Percentiles rank a stretch among this genome's conserved stretches.
These are phyloP conservation scores for Fonsecaea monophora DNA, from an alignment of 2,329 filamentous ascomycete genomes.

Conservation along the genomic window DNA sequence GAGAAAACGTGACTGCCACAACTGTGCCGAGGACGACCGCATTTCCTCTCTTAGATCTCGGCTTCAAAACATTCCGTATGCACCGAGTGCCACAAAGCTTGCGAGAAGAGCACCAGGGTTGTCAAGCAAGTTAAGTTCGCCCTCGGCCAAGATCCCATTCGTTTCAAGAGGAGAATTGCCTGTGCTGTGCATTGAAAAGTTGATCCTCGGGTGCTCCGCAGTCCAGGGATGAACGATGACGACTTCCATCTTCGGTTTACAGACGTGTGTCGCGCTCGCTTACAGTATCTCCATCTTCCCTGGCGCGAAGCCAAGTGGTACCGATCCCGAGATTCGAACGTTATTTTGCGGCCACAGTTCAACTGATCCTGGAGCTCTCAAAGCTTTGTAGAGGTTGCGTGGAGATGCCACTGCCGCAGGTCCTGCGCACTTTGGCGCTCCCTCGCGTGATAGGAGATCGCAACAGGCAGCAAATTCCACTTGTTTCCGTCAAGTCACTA, in stretches of 20 bases:
- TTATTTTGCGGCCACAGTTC: not conserved
- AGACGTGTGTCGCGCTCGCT: not conserved
- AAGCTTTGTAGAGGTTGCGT: not conserved
- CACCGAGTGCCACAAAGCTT: not conserved
- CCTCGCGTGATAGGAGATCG: not conserved
- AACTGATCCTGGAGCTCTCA: not conserved
- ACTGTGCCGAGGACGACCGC: not conserved
- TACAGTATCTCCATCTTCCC: not conserved
- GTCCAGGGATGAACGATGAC: not conserved
- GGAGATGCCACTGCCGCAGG: not conserved
- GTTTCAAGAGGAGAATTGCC: constrained; percentile 1
- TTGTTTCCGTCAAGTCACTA: constrained; percentile 13
- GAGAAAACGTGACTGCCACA: constrained; percentile 21
- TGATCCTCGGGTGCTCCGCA: constrained; percentile 11
- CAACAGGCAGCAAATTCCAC: constrained; percentile 23
- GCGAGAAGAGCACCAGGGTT: not conserved
- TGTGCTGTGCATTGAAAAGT: not conserved
- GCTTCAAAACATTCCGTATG: not conserved
- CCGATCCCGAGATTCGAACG: constrained; percentile 6
- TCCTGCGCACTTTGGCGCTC: not conserved
- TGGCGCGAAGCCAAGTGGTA: not conserved
- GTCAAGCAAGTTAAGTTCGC: not conserved
- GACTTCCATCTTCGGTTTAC: not conserved
- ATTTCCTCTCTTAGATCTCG: not conserved
- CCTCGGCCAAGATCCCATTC: not conserved